These are phyloP conservation scores for Ophiostoma himal-ulmi DNA, from an alignment of 2,329 filamentous ascomycete genomes.

Conservation along the genomic window DNA sequence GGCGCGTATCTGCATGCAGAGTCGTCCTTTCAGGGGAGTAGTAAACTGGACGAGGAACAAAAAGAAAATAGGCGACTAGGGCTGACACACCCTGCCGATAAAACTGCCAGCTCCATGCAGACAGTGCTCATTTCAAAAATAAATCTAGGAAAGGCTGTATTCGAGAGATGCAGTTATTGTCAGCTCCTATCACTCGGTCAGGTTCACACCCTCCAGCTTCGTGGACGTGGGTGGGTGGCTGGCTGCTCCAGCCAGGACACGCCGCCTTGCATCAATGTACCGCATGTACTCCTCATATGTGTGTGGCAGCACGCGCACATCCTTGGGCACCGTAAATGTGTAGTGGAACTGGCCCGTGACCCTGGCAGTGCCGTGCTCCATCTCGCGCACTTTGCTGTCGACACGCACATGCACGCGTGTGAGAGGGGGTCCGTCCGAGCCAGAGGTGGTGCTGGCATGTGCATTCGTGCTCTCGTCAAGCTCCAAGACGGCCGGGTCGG, in stretches of 20 bases:
- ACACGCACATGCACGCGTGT: conserved; percentile 63
- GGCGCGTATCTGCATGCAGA: no score
- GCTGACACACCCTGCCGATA: no score
- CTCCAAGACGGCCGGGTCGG: conserved; percentile 48
- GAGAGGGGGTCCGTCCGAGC: conserved; percentile 31
- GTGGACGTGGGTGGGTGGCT: background rate
- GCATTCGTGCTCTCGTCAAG: background rate
- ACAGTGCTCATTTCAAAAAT: no score
- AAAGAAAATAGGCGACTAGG: no score
- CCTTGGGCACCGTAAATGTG: conserved; percentile 43
- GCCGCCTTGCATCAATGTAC: conserved; percentile 40
- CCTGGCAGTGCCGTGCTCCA: conserved; percentile 55
- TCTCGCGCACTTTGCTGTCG: conserved; percentile 64
- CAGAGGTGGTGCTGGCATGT: background rate
- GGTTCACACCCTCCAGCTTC: conserved; percentile 19
- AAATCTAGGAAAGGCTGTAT: no score
- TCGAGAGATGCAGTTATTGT: no score
- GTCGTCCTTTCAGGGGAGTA: no score
- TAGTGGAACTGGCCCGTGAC: conserved; percentile 72
- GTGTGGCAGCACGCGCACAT: conserved; percentile 36
- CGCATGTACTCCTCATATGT: conserved; percentile 41
- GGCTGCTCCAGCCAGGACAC: conserved; percentile 34
- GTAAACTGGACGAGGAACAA: no score
- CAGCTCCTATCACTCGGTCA: conserved; percentile 22
- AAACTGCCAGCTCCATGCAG: no score